Percentiles rank a stretch among this genome's conserved stretches.
Conservation (phyloP, 106 monocot genomes). For the Vanilla planifolia region DNA sequence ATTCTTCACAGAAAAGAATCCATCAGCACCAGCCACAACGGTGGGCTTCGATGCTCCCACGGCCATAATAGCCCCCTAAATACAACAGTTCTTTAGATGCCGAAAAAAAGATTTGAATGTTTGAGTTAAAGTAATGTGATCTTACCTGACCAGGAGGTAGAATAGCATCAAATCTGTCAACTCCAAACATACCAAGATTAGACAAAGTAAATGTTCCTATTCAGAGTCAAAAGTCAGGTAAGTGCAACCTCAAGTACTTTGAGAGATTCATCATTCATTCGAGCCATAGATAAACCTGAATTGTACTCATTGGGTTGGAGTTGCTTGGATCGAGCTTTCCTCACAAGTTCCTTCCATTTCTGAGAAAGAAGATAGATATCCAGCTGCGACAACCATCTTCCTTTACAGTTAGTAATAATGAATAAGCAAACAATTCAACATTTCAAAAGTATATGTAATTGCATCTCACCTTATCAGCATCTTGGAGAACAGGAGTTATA, state of each 20-base stretch:
- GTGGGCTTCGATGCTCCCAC: constrained; percentile 95
- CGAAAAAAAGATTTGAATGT: background rate
- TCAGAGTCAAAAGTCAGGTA: constrained; percentile 7
- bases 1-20: constrained; percentile 82
- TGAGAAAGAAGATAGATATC: constrained; percentile 89
- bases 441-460: background rate
- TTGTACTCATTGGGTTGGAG: constrained; percentile 87
- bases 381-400: constrained; percentile 31
- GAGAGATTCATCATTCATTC: background rate
- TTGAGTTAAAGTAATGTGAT: background rate
- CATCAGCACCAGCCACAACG: constrained; percentile 55
- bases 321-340: constrained; percentile 79
- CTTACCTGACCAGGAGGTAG: constrained; percentile 92
- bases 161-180: constrained; percentile 96
- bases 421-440: constrained; percentile 1
- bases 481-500: constrained; percentile 91
- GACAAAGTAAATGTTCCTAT: constrained; percentile 91
- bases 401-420: background rate
- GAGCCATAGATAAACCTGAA: constrained; percentile 49
- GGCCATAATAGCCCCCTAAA: constrained; percentile 94
- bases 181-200: constrained; percentile 97
- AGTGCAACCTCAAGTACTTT: background rate
- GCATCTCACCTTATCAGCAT: constrained; percentile 84
- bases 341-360: constrained; percentile 91
- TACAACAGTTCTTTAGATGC: background rate